phyloP scores from a whole-genome alignment of 805 yeast species.

The Nakazawaea laoshanensis region DNA sequence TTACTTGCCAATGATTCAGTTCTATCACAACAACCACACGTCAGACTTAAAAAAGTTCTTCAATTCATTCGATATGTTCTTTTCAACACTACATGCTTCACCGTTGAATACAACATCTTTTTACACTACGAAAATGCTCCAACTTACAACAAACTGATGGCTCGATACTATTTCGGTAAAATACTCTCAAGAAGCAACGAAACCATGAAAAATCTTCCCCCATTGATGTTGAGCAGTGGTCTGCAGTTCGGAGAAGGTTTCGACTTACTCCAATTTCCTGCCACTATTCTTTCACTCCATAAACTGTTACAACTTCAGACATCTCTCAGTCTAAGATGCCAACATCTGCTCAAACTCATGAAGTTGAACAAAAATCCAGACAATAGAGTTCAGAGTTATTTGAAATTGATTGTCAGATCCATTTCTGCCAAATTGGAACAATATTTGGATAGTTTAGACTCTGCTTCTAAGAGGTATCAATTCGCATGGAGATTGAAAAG shows the following conservation, averaged over 20 bases:
- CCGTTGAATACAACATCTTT: constrained; percentile 7
- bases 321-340: constrained; percentile 8
- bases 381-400: background rate
- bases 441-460: constrained; percentile 5
- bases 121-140: constrained; percentile 6
- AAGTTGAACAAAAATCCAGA: background rate
- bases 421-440: constrained; percentile 5
- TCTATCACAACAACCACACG: background rate
- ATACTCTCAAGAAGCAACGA: constrained; percentile 5
- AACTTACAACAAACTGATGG: background rate
- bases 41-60: constrained; percentile 3
- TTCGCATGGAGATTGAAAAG: constrained; percentile 10
- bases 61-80: constrained; percentile 6
- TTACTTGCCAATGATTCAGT: background rate
- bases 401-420: constrained; percentile 5
- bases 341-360: constrained; percentile 5
- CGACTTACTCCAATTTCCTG: constrained; percentile 8
- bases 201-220: constrained; percentile 3
- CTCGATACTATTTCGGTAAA: constrained; percentile 5
- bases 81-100: constrained; percentile 7
- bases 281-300: constrained; percentile 5
- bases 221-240: constrained; percentile 1
- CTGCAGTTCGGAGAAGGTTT: constrained; percentile 6
- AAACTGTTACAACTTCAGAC: constrained; percentile 8
- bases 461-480: constrained; percentile 9